Base-by-base conservation (phyloP, 2,329 filamentous ascomycete species). In the Botryotinia convoluta region DNA sequence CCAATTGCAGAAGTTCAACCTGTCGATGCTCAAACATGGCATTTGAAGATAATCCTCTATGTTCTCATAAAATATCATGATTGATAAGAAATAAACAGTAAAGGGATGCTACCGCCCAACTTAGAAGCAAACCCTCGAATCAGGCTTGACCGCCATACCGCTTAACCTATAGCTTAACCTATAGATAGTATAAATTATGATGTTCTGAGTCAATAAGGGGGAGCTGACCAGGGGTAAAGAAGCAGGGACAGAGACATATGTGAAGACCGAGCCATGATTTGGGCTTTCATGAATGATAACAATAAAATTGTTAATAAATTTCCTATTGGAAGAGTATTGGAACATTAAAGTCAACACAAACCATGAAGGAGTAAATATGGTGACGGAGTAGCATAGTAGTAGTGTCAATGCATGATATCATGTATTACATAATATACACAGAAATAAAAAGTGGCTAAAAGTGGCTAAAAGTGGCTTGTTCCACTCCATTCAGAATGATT, bases 111-210 rank as follows among this genome's bases (percentile, higher is more conserved):
- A 44, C 18, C 29, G 16, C 65, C 48, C 51, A 69, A 57, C 18
- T 42, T 22, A 12, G 7, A 7, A 69, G 37, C 35, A 39, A 14
- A 42, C n/a, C 26, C 39, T 29, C 9, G 8, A 26, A 4, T 57
- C 16, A 48, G 65, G 48, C 48, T 59, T 68, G 64, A 57, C 64
- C 64, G 64, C 45, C 48, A 54, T 26, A 54, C 48, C 48, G 26
- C 48, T 37, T 14, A 20, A 26, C 22, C 48, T 54, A 29, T 42
- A 29, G 26, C 48, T 37, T 14, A 20, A 26, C 22, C 48, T 54
- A 29, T 42, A 29, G n/a, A 68, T 26, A 16, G 22, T 16, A 16
- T 12, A 54, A 22, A n/a, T 7, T 1, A 29, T 12, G n/a, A 68
- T 42, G 45, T 9, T 57, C 48, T n/a, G 26, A 39, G 35, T 54